Evolutionary conservation across 768 basidiomycete species (phyloP).

Genomic region (Boletus huronensis): DNA sequence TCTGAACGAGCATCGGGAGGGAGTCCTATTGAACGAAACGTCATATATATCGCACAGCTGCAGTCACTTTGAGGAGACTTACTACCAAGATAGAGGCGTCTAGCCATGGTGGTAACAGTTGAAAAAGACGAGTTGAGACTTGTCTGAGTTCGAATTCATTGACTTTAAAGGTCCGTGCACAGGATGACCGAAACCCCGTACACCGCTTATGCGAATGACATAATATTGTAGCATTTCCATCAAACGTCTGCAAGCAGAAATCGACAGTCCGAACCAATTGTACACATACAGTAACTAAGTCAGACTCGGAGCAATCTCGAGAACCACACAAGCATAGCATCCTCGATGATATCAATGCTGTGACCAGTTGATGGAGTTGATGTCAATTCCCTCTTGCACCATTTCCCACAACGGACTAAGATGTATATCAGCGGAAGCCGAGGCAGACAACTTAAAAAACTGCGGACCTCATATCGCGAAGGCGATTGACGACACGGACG

Average conservation of each 20-base stretch:
- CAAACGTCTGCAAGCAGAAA: background rate
- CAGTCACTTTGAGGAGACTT: slow-evolving; percentile 27
- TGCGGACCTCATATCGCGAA: slow-evolving; percentile 89
- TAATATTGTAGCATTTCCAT: background rate
- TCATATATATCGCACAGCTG: slow-evolving; percentile 3
- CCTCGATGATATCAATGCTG: slow-evolving; percentile 40
- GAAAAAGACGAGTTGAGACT: slow-evolving; percentile 26
- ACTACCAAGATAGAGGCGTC: slow-evolving; percentile 87
- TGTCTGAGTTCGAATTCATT: slow-evolving; percentile 32
- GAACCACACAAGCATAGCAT: background rate
- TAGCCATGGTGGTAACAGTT: slow-evolving; percentile 56
- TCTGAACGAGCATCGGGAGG: slow-evolving; percentile 79
- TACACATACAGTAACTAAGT: slow-evolving; percentile 11
- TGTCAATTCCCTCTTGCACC: slow-evolving; percentile 98
- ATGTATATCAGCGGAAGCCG: slow-evolving; percentile 9
- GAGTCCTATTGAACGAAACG: slow-evolving; percentile 49
- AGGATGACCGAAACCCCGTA: slow-evolving; percentile 15
- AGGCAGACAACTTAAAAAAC: background rate
- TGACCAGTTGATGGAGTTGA: slow-evolving; percentile 93
- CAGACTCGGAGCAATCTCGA: slow-evolving; percentile 11
- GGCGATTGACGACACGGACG: slow-evolving; percentile 75
- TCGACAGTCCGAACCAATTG: slow-evolving; percentile 2
- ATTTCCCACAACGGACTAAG: slow-evolving; percentile 95
- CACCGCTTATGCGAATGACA: background rate
- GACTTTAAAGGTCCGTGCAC: slow-evolving; percentile 33